Base-by-base conservation (phyloP, 2,329 filamentous ascomycete species). In the Cordyceps militaris region DNA sequence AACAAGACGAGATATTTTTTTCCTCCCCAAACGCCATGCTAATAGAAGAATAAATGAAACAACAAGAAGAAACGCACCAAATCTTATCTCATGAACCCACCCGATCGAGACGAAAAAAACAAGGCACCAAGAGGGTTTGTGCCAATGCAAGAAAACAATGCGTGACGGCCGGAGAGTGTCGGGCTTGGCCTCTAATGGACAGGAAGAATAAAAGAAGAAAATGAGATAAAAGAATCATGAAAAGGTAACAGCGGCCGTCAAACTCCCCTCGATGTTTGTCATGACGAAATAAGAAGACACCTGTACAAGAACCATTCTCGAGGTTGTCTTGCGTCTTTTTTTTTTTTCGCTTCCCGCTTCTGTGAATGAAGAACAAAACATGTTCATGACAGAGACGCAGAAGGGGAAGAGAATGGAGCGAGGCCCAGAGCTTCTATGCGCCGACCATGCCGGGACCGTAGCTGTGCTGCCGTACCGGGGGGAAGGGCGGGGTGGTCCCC, bases 361-460 rank as follows among this genome's bases (percentile, higher is more conserved):
- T n/a, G 34, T 16, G n/a, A 6, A 14, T 16, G 34, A n/a, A 38
- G 13, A 38, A 38, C n/a, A 23, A 19, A 10, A 11, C 5, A 8
- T 28, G 13, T 36, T 42, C 7, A 30, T 43, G 50, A 28, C 30
- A 14, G 16, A 47, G 16, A 10, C 6, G 8, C n/a, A 14, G n/a
- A 38, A 9, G 21, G 11, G 9, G 5, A 14, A n/a, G 21, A 26
- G n/a, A 16, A 32, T 16, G 21, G 14, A 21, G 19, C 7, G 23
- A n/a, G 21, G 5, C 38, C 5, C 21, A 19, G 38, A 36, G 8
- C 8, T 7, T 24, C 75, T 76, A 85, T 67, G 77, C 81, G 60
- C 79, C 79, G 59, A 82, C 78, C 76, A 82, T 81, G 56, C 81
- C 81, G 57, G 81, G 77, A 28, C 81, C 79, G 64, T 83, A 84